phyloP scores from a whole-genome alignment of 768 basidiomycete species.

The Sutorius australiensis region DNA sequence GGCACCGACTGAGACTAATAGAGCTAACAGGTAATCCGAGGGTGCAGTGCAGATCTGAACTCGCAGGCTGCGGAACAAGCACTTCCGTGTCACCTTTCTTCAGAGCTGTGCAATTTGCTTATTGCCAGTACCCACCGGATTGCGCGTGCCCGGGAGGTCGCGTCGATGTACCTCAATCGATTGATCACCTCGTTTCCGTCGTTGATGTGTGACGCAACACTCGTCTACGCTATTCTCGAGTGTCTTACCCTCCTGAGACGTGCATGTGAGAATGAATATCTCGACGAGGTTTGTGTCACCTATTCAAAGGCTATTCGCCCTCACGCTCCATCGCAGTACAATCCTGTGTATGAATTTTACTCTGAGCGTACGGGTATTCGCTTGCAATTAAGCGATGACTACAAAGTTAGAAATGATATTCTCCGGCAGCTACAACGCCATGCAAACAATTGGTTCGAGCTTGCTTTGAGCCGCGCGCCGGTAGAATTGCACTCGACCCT shows the following conservation, averaged over 20 bases:
- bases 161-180: conserved; percentile 77
- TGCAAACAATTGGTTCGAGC: conserved; percentile 79
- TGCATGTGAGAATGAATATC: conserved; percentile 86
- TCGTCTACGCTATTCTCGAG: conserved; percentile 89
- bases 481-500: conserved; percentile 90
- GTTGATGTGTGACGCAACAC: conserved; percentile 83
- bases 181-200: conserved; percentile 91
- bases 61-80: conserved; percentile 75
- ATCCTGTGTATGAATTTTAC: conserved; percentile 77
- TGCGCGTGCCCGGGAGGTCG: conserved; percentile 75
- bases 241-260: conserved; percentile 84
- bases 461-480: conserved; percentile 84
- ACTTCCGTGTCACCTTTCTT: conserved; percentile 61
- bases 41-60: conserved; percentile 69
- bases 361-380: conserved; percentile 75
- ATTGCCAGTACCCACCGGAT: conserved; percentile 79
- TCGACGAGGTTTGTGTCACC: conserved; percentile 70
- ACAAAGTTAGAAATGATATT: conserved; percentile 80
- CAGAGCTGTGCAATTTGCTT: conserved; percentile 73
- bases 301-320: background rate
- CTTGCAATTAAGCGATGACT: conserved; percentile 82
- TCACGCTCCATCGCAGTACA: conserved; percentile 56
- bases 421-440: conserved; percentile 68
- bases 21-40: conserved; percentile 64
- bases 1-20: background rate